These are phyloP conservation scores for Amylocarpus encephaloides DNA, from an alignment of 2,329 filamentous ascomycete genomes.

Conservation along the genomic window DNA sequence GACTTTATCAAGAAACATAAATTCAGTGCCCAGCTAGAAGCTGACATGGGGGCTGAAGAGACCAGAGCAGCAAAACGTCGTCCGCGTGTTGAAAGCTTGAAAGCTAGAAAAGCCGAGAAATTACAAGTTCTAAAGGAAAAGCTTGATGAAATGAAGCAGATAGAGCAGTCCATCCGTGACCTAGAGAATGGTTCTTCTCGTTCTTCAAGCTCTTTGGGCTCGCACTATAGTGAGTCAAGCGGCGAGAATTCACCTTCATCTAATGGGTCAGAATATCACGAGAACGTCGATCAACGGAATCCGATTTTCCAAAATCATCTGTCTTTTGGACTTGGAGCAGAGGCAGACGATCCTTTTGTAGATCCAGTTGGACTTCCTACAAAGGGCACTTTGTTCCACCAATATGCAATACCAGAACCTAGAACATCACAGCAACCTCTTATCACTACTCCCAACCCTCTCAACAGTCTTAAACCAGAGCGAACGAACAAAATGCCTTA, in stretches of 20 bases:
- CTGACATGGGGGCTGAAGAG: background rate
- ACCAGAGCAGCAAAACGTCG: background rate
- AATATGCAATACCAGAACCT: background rate
- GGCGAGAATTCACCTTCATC: background rate
- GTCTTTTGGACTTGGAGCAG: background rate
- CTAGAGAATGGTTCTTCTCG: background rate
- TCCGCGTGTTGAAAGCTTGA: background rate
- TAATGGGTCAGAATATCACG: background rate
- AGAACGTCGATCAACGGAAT: too few relatives aligned
- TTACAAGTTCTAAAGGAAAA: background rate
- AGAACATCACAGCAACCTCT: background rate
- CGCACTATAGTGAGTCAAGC: background rate
- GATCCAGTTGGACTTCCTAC: background rate
- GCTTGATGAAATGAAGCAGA: slow-evolving; percentile 4
- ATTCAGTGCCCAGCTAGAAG: background rate
- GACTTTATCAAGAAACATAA: background rate
- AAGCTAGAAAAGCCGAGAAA: slow-evolving; percentile 1
- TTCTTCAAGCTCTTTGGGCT: background rate
- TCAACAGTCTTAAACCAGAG: background rate
- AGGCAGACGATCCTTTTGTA: slow-evolving; percentile 1
- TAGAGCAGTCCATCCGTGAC: slow-evolving; percentile 1
- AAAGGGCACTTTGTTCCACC: background rate
- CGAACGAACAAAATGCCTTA: background rate
- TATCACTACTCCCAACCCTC: background rate
- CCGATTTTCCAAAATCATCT: background rate